A percentile compares a stretch with the other conserved stretches of the same genome.
phyloP scores from a whole-genome alignment of 1,284 basidiomycete genomes.

The Cutaneotrichosporon sp. region DNA sequence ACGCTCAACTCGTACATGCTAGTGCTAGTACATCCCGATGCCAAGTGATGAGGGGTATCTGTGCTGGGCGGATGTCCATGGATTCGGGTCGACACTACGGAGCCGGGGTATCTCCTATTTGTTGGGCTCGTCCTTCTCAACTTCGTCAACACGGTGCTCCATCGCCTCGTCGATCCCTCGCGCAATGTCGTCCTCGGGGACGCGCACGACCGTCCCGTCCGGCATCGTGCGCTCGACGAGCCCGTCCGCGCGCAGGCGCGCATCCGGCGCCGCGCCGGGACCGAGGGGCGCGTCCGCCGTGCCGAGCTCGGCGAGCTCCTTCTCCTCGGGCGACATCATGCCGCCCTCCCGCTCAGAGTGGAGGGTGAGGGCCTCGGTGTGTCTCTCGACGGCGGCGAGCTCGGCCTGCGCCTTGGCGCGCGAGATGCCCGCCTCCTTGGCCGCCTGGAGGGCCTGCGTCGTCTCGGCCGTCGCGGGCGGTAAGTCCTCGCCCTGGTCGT shows the following conservation, averaged over 20 bases:
- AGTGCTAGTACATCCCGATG: conserved; percentile 12
- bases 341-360: conserved; percentile 5
- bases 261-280: conserved; percentile 47
- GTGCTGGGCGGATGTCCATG: conserved; percentile 7
- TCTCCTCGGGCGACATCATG: conserved; percentile 5
- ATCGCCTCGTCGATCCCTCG: conserved; percentile 42
- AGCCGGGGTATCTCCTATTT: not conserved
- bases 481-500: conserved; percentile 44
- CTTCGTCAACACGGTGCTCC: conserved; percentile 17
- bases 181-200: conserved; percentile 52
- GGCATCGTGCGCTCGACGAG: conserved; percentile 45
- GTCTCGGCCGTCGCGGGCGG: conserved; percentile 27
- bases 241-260: conserved; percentile 38
- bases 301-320: conserved; percentile 1
- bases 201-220: conserved; percentile 38
- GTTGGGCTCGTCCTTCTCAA: not conserved
- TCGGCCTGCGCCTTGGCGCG: conserved; percentile 4
- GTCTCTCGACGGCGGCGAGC: not conserved
- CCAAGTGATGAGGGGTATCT: conserved; percentile 13
- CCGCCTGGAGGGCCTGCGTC: not conserved
- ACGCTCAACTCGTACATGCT: conserved; percentile 9
- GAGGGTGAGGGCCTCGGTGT: not conserved
- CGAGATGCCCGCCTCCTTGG: conserved; percentile 6
- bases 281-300: conserved; percentile 39
- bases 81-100: not conserved